Evolutionary conservation across 1,139 yeast genomes (phyloP).

Genomic region (Candida sanyaensis): DNA sequence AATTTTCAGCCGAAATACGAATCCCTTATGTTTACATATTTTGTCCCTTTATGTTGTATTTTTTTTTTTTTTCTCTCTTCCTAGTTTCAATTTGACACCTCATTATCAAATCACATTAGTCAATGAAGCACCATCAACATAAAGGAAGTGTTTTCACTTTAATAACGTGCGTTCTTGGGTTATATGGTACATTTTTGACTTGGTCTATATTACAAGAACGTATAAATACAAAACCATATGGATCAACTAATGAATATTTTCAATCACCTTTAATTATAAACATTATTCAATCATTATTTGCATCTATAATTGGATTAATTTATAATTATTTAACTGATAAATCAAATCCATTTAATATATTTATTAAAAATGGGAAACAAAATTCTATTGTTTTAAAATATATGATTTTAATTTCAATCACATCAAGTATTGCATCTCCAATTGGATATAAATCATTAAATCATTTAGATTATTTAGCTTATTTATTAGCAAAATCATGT

Average conservation of each 20-base stretch:
- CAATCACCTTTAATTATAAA: constrained; percentile 78
- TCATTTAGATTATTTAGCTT: constrained; percentile 85
- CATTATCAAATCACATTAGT: not conserved
- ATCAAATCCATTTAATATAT: constrained; percentile 31
- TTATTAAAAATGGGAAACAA: constrained; percentile 27
- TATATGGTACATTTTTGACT: constrained; percentile 79
- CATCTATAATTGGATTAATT: constrained; percentile 63
- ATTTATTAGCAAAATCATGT: constrained; percentile 87
- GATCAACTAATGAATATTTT: constrained; percentile 46
- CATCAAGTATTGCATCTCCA: constrained; percentile 84
- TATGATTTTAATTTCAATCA: constrained; percentile 65
- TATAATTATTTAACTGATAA: constrained; percentile 48
- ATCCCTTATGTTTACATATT: no score
- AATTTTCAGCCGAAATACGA: not conserved
- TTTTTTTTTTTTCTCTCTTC: not conserved
- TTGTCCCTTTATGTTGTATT: not conserved
- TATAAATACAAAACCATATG: constrained; percentile 77
- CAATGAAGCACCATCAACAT: not conserved
- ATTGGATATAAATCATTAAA: constrained; percentile 71
- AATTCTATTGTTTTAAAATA: constrained; percentile 30
- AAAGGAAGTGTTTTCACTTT: constrained; percentile 29
- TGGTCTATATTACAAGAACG: constrained; percentile 95
- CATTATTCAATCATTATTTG: constrained; percentile 70
- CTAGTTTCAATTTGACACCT: not conserved
- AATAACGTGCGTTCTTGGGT: constrained; percentile 63